Conservation (phyloP, 1,139 yeast species). For the Protomyces pachydermus region DNA sequence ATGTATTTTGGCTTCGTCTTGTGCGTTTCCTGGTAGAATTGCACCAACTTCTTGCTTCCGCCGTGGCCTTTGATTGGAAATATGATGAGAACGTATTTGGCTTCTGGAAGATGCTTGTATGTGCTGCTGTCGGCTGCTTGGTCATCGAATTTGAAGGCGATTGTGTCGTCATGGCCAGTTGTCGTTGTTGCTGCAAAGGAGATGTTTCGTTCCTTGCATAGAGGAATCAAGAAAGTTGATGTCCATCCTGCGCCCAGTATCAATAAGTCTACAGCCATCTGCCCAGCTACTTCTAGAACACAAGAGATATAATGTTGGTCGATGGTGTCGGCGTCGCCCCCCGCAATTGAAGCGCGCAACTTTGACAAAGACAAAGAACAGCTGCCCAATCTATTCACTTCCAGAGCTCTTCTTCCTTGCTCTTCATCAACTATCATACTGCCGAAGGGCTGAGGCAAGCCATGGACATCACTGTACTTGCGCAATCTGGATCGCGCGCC, state of each 20-base stretch:
- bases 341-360: no score
- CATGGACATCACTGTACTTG: background rate
- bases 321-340: no score
- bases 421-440: background rate
- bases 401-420: background rate
- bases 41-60: background rate
- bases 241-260: constrained; percentile 25
- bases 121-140: background rate
- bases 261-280: constrained; percentile 10
- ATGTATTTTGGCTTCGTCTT: background rate
- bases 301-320: no score
- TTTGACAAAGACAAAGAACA: no score
- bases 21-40: constrained; percentile 7
- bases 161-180: constrained; percentile 18
- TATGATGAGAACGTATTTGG: constrained; percentile 7
- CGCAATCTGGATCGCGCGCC: background rate
- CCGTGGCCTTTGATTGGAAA: constrained; percentile 10
- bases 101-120: constrained; percentile 9
- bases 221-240: constrained; percentile 21
- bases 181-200: constrained; percentile 12
- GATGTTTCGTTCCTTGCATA: background rate
- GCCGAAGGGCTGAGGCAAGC: background rate
- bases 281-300: no score
- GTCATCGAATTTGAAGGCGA: constrained; percentile 5
- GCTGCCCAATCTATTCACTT: no score